Evolutionary conservation across 352 stramenopile genomes (phyloP), one percentile per base, ranked within the genome.

Genomic region (Paralagenidium karlingii): DNA sequence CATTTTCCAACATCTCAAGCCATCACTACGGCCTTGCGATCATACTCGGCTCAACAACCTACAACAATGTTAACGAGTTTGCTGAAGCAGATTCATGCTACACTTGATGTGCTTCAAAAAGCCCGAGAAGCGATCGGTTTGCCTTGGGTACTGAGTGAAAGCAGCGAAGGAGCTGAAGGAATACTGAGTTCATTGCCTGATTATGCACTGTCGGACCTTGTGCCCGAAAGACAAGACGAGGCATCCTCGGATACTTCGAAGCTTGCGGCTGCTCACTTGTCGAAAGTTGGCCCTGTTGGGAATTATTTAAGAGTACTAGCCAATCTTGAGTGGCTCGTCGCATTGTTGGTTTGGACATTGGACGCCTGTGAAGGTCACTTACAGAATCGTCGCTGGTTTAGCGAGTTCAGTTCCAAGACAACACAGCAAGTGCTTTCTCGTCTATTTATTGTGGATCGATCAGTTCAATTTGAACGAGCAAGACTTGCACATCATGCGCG

Each of bases 41-140:
- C 84, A 16, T 94, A 96, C 41, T 75, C 80, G 5, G 65, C 83
- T 9, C 69, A 96, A 28, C 83, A 94, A 41, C 90, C 90, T 15
- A 75, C 69, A 11, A 80, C 66, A 31, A 80, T 95, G 52, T 45
- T 94, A 2, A 61, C 50, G 18, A 51, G 61, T 21, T 52, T 92
- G 10, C 59, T 88, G 34, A 60, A 65, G 32, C 66, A 94, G 34
- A 25, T 95, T 22, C 34, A 47, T 20, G 49, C 47, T 5, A 59
- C 82, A 34, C 47, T 91, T 15, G 60, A 83, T 18, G 51, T 27
- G 3, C 41, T 87, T 6, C 53, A 68, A 26, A 33, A 40, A 3
- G 51, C 55, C 11, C 52, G 68, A 26, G 38, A 58, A 4, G 65
- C 58, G 18, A 49, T 86, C 47, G 63, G 61, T 11, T 42, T 60